These are phyloP conservation scores for Globisporangium canariense DNA, from an alignment of 352 stramenopile species.

Conservation along the genomic window DNA sequence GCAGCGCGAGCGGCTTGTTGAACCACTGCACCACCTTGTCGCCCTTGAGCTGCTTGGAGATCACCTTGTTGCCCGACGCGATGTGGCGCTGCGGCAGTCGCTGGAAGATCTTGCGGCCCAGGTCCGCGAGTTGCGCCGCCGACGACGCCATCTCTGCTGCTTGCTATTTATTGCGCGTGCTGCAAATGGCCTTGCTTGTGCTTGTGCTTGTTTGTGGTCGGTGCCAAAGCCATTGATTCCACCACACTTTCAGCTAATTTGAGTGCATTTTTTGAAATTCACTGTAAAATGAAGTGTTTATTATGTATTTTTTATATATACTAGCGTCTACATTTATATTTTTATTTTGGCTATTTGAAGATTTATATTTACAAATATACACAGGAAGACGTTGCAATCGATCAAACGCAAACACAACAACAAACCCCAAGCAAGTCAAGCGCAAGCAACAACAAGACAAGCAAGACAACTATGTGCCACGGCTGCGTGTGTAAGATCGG, in stretches of 20 bases:
- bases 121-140: conserved; percentile 68
- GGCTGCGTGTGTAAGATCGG: conserved; percentile 86
- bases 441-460: neutral
- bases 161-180: conserved; percentile 2
- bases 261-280: neutral
- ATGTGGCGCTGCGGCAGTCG: conserved; percentile 78
- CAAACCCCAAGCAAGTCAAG: neutral
- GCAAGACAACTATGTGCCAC: conserved; percentile 61
- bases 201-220: neutral
- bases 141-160: conserved; percentile 28
- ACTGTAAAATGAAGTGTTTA: neutral
- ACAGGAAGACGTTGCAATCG: too few relatives aligned
- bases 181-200: neutral
- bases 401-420: neutral
- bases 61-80: conserved; percentile 84
- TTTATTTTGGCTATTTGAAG: neutral
- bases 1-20: conserved; percentile 75
- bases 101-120: conserved; percentile 88
- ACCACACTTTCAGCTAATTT: conserved; percentile 9
- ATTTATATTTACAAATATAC: too few relatives aligned
- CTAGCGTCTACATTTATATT: neutral
- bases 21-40: conserved; percentile 87
- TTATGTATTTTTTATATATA: neutral
- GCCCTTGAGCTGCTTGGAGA: conserved; percentile 86
- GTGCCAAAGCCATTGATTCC: conserved; percentile 15